Evolutionary conservation across 768 basidiomycete genomes (phyloP).

Genomic region (Pulveroboletus sp.): DNA sequence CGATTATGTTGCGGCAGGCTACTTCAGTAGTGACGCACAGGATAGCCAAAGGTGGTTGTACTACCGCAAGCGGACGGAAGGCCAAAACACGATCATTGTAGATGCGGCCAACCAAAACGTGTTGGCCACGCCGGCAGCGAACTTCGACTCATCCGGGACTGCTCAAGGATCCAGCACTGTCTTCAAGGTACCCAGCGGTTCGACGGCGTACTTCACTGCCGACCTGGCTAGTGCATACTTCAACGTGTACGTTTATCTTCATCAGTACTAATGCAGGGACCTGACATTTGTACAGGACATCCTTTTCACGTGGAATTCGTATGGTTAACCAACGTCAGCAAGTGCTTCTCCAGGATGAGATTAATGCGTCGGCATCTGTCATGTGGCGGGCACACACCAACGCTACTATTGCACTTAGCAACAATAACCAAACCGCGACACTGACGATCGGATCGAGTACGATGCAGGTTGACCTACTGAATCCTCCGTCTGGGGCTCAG

Average conservation of each 20-base stretch:
- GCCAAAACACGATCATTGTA: constrained; percentile 91
- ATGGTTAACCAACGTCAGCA: constrained; percentile 79
- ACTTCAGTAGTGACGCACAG: constrained; percentile 77
- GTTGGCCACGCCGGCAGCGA: constrained; percentile 51
- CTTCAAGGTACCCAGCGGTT: constrained; percentile 52
- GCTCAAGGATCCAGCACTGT: constrained; percentile 86
- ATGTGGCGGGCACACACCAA: constrained; percentile 98
- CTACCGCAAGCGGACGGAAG: constrained; percentile 95
- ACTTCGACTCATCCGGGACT: constrained; percentile 52
- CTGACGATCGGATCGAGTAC: constrained; percentile 68
- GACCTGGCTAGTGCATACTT: constrained; percentile 78
- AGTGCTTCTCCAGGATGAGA: constrained; percentile 91
- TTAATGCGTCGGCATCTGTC: constrained; percentile 52
- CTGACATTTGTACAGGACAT: constrained; percentile 42
- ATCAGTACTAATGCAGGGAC: background rate
- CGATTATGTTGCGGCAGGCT: constrained; percentile 71
- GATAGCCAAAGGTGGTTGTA: constrained; percentile 77
- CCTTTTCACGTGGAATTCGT: constrained; percentile 82
- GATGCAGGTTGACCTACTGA: constrained; percentile 62
- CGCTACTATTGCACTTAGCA: constrained; percentile 62
- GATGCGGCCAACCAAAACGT: constrained; percentile 79
- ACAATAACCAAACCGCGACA: constrained; percentile 64
- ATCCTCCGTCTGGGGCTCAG: constrained; percentile 58
- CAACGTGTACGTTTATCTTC: constrained; percentile 49
- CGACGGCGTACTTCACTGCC: constrained; percentile 78